phyloP scores from a whole-genome alignment of 1,284 basidiomycete species.

The Baeospora myosura region DNA sequence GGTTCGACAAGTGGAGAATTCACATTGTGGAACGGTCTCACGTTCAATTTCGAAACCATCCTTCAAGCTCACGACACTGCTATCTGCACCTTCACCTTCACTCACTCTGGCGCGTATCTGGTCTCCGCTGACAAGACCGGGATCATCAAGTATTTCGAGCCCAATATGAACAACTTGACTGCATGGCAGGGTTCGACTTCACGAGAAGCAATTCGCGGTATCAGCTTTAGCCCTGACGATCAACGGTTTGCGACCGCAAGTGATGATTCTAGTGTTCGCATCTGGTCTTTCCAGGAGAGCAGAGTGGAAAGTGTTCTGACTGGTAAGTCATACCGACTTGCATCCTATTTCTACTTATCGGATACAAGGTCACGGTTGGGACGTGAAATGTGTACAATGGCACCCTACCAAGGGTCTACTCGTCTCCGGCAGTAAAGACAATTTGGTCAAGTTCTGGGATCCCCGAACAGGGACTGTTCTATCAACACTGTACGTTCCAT shows the following conservation, averaged over 20 bases:
- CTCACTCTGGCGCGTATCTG: constrained; percentile 85
- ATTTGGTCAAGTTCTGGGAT: constrained; percentile 99
- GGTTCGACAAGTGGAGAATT: constrained; percentile 97
- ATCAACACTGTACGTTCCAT: constrained; percentile 66
- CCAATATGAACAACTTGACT: constrained; percentile 97
- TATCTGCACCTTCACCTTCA: constrained; percentile 86
- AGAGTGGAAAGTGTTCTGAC: constrained; percentile 82
- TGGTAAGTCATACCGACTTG: constrained; percentile 39
- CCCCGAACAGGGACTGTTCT: constrained; percentile 84
- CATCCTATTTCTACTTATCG: constrained; percentile 7
- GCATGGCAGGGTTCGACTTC: constrained; percentile 80
- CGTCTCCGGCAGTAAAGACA: constrained; percentile 94
- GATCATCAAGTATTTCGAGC: constrained; percentile 97
- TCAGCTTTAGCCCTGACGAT: constrained; percentile 91
- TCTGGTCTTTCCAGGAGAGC: constrained; percentile 93
- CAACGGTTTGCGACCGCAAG: constrained; percentile 88
- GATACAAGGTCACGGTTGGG: constrained; percentile 85
- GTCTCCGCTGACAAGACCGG: constrained; percentile 91
- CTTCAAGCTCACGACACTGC: constrained; percentile 95
- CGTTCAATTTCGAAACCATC: constrained; percentile 99
- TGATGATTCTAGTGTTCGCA: constrained; percentile 89
- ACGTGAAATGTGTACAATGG: constrained; percentile 98
- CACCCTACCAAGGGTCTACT: constrained; percentile 94
- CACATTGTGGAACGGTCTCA: constrained; percentile 97
- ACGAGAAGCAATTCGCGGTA: constrained; percentile 82